These are phyloP conservation scores for Oryza rufipogon DNA, from an alignment of 176 grass and related monocot species.

Conservation along the genomic window DNA sequence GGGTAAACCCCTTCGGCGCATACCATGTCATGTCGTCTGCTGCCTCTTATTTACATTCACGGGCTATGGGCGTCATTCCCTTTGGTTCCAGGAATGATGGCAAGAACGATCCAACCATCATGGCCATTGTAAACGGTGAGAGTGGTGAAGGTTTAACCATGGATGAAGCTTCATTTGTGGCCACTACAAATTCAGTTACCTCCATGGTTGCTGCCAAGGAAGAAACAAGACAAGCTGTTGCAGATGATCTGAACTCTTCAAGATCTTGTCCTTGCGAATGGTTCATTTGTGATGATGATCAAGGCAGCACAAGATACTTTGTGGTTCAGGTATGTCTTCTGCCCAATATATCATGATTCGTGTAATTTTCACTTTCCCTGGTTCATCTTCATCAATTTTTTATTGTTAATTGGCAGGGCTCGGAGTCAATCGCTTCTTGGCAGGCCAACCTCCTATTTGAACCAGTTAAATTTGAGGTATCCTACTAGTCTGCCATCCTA, in stretches of 20 bases:
- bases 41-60: conserved; percentile 77
- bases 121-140: conserved; percentile 38
- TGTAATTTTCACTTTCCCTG: not conserved
- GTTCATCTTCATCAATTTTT: conserved; percentile 17
- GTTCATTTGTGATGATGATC: conserved; percentile 84
- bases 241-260: conserved; percentile 82
- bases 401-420: conserved; percentile 64
- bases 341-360: not conserved
- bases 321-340: conserved; percentile 75
- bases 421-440: conserved; percentile 83
- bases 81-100: conserved; percentile 51
- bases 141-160: conserved; percentile 36
- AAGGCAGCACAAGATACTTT: conserved; percentile 79
- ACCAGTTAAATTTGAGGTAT: conserved; percentile 93
- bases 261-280: conserved; percentile 75
- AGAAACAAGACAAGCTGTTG: conserved; percentile 76
- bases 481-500: not conserved
- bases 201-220: conserved; percentile 91
- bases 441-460: conserved; percentile 98
- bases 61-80: conserved; percentile 55
- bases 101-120: conserved; percentile 34
- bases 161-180: conserved; percentile 78
- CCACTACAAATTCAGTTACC: conserved; percentile 82
- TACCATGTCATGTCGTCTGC: conserved; percentile 71
- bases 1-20: conserved; percentile 56